Conservation (phyloP, 2,329 filamentous ascomycete species). For the Fusarium sp. region DNA sequence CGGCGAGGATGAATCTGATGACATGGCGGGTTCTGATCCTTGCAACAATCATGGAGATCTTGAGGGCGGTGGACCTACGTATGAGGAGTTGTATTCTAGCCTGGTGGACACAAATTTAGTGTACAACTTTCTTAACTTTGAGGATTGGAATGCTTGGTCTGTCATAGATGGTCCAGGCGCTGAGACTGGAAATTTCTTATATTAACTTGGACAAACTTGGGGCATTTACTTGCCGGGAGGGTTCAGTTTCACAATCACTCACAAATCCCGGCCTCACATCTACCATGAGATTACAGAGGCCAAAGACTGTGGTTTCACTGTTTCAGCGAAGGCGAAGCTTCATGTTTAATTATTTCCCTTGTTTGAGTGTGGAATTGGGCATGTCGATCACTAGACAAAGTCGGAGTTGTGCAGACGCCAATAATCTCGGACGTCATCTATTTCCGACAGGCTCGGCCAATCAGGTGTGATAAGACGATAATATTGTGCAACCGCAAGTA, state of each 20-base stretch:
- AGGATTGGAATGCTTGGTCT: neutral
- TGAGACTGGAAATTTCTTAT: neutral
- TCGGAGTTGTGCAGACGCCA: neutral
- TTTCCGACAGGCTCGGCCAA: neutral
- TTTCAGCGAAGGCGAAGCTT: neutral
- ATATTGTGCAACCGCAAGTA: neutral
- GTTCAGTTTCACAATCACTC: no score
- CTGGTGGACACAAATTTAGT: neutral
- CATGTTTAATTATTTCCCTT: neutral
- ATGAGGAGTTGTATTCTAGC: neutral
- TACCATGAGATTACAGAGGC: neutral
- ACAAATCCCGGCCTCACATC: neutral
- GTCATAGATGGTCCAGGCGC: neutral
- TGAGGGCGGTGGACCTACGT: neutral
- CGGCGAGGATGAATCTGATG: neutral
- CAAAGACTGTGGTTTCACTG: neutral
- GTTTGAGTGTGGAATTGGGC: neutral
- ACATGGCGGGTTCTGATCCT: neutral
- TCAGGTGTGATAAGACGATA: neutral
- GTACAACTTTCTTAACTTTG: neutral
- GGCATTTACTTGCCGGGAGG: no score
- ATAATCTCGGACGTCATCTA: neutral
- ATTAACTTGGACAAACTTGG: no score
- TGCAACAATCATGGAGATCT: neutral
- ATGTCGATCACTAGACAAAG: neutral